phyloP scores from a whole-genome alignment of 257 asterid species.

The Jacaranda mimosifolia region DNA sequence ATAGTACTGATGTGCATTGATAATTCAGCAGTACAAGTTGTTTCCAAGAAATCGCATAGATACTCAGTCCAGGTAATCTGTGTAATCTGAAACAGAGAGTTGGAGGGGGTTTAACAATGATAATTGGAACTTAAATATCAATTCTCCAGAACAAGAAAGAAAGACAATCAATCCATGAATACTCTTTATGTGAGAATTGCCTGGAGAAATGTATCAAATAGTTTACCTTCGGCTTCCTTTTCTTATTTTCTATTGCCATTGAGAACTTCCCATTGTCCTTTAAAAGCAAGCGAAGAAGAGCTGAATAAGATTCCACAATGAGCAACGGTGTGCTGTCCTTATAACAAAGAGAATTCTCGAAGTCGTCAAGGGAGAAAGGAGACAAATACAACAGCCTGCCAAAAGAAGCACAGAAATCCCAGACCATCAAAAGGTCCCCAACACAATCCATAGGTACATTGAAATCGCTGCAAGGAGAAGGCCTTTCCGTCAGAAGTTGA shows the following conservation, averaged over 20 bases:
- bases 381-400: slow-evolving; percentile 75
- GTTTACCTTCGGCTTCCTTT: slow-evolving; percentile 78
- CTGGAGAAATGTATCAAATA: background rate
- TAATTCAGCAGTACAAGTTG: slow-evolving; percentile 53
- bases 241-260: slow-evolving; percentile 56
- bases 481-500: slow-evolving; percentile 63
- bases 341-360: slow-evolving; percentile 82
- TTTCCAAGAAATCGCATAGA: slow-evolving; percentile 81
- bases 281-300: slow-evolving; percentile 79
- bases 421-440: slow-evolving; percentile 89
- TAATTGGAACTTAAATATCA: slow-evolving; percentile 17
- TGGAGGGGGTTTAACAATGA: slow-evolving; percentile 23
- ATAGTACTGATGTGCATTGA: slow-evolving; percentile 66
- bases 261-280: slow-evolving; percentile 69
- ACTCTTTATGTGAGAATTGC: slow-evolving; percentile 22
- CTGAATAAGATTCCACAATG: slow-evolving; percentile 75
- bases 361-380: slow-evolving; percentile 93
- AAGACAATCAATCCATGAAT: background rate
- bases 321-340: slow-evolving; percentile 80
- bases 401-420: slow-evolving; percentile 89
- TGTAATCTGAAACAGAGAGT: slow-evolving; percentile 70
- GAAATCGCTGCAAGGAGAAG: slow-evolving; percentile 74
- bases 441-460: slow-evolving; percentile 80
- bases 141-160: slow-evolving; percentile 25
- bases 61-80: slow-evolving; percentile 78